phyloP scores from a whole-genome alignment of 768 basidiomycete genomes.

The Daedaleopsis sinensis region DNA sequence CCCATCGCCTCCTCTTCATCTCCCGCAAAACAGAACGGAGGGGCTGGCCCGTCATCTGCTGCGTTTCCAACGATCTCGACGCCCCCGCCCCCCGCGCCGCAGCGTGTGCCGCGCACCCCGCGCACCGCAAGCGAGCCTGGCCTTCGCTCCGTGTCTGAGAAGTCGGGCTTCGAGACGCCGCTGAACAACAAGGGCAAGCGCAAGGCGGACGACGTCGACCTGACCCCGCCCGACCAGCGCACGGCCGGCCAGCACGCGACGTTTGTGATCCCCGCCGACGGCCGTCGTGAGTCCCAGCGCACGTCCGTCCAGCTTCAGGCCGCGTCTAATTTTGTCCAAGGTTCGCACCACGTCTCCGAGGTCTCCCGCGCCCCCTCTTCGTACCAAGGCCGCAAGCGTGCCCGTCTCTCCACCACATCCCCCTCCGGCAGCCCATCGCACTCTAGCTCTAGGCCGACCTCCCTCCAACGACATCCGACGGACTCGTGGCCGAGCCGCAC shows the following conservation, averaged over 20 bases:
- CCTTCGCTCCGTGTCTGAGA: constrained; percentile 24
- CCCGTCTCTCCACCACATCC: constrained; percentile 51
- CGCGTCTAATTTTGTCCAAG: constrained; percentile 18
- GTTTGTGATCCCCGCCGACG: constrained; percentile 58
- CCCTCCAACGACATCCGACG: constrained; percentile 38
- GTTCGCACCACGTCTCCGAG: constrained; percentile 31
- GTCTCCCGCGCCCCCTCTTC: constrained; percentile 71
- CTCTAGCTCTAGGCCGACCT: constrained; percentile 45
- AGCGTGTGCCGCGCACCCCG: constrained; percentile 16
- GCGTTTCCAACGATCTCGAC: constrained; percentile 10
- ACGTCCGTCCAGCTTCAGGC: constrained; percentile 11
- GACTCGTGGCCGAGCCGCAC: constrained; percentile 26
- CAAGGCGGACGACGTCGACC: constrained; percentile 74
- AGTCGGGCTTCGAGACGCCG: constrained; percentile 28
- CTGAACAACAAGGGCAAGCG: constrained; percentile 57
- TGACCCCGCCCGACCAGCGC: constrained; percentile 67
- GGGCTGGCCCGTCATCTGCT: constrained; percentile 25
- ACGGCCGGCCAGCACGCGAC: constrained; percentile 51
- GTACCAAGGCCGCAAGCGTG: constrained; percentile 66
- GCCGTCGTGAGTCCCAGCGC: constrained; percentile 53
- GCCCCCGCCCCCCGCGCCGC: constrained; percentile 2
- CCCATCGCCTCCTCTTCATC: constrained; percentile 18
- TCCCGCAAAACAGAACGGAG: constrained; percentile 23
- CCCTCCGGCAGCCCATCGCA: constrained; percentile 38
- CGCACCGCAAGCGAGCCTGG: constrained; percentile 31